Evolutionary conservation across 345 rosid genomes (phyloP).

Genomic region (Populus nigra): DNA sequence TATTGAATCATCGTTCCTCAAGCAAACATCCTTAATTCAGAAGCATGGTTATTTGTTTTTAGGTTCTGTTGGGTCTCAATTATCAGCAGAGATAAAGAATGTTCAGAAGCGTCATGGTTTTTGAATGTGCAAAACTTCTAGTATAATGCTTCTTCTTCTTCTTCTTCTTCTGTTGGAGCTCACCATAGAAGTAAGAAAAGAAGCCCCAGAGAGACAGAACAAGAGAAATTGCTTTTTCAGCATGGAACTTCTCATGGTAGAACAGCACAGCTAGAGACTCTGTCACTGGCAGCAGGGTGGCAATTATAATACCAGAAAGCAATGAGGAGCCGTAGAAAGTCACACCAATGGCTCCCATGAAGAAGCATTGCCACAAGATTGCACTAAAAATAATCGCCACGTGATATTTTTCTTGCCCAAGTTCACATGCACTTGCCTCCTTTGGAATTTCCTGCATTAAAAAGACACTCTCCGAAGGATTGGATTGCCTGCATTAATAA

Average conservation of each 20-base stretch:
- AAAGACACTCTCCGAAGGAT: not conserved
- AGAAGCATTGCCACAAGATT: constrained; percentile 35
- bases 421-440: constrained; percentile 20
- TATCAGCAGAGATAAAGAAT: too few relatives aligned
- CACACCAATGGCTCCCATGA: constrained; percentile 40
- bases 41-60: too few relatives aligned
- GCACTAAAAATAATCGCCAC: constrained; percentile 23
- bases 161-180: constrained; percentile 12
- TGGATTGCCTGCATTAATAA: not conserved
- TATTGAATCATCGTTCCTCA: too few relatives aligned
- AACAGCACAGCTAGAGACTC: constrained; percentile 30
- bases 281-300: constrained; percentile 28
- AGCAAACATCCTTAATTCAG: too few relatives aligned
- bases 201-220: constrained; percentile 34
- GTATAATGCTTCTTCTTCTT: not conserved
- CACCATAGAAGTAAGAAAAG: constrained; percentile 34
- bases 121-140: too few relatives aligned
- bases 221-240: constrained; percentile 26
- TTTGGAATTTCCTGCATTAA: constrained; percentile 29
- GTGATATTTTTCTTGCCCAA: constrained; percentile 23
- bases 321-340: constrained; percentile 25
- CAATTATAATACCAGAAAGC: constrained; percentile 37
- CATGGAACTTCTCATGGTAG: constrained; percentile 25
- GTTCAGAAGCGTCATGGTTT: too few relatives aligned
- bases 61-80: too few relatives aligned